phyloP scores from a whole-genome alignment of 2,329 filamentous ascomycete species.

The Venturia aucupariae region DNA sequence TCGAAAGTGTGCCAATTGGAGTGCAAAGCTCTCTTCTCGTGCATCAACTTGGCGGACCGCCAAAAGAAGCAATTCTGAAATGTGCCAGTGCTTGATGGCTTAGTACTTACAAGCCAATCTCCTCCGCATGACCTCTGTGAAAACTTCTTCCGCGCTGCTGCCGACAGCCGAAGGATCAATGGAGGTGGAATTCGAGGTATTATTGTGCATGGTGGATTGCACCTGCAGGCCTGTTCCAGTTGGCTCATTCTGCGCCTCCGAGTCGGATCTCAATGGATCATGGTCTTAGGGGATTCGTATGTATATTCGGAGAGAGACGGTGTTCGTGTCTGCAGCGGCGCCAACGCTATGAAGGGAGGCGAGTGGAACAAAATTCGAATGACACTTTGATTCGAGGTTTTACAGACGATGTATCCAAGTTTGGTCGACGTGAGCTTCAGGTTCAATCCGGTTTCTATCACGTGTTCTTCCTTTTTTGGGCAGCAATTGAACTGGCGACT shows the following conservation, averaged over 20 bases:
- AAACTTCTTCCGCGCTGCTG: neutral
- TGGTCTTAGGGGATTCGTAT: neutral
- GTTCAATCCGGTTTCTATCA: neutral
- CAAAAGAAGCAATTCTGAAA: neutral
- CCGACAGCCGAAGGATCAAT: neutral
- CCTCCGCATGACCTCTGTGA: neutral
- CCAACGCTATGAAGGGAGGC: neutral
- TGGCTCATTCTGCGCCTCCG: neutral
- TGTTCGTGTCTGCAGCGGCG: neutral
- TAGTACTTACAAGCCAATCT: neutral
- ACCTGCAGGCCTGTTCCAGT: neutral
- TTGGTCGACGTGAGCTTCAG: neutral
- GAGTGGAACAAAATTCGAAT: neutral
- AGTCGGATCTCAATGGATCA: too few species aligned
- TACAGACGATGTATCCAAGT: neutral
- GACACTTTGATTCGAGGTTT: too few species aligned
- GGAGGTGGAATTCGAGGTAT: neutral
- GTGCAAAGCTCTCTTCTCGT: neutral
- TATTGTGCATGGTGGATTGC: neutral
- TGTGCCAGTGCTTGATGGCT: neutral
- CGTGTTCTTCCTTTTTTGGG: neutral
- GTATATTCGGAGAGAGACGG: neutral
- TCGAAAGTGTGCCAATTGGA: neutral
- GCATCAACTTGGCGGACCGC: neutral
- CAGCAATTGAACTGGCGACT: neutral